A percentile compares a stretch with the other conserved stretches of the same genome.
Evolutionary conservation across 768 basidiomycete genomes (phyloP).

Genomic region (Dacryopinax primogenitus): DNA sequence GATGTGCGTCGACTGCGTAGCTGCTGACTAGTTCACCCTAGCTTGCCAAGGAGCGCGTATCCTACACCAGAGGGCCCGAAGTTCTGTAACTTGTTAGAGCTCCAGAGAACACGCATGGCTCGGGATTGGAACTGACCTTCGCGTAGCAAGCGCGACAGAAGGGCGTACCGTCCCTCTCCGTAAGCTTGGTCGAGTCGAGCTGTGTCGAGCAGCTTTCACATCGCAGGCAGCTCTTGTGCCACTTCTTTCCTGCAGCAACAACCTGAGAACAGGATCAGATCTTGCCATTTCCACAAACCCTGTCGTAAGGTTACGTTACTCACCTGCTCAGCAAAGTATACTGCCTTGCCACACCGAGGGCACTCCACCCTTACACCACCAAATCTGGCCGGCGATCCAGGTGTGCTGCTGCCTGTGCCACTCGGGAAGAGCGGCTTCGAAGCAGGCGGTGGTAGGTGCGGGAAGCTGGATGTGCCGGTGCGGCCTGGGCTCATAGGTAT

Average conservation of each 20-base stretch:
- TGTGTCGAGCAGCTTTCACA: slow-evolving; percentile 7
- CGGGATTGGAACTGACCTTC: not conserved
- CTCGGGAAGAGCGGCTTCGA: slow-evolving; percentile 11
- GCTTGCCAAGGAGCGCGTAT: not conserved
- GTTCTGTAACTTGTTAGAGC: not conserved
- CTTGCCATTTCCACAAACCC: not conserved
- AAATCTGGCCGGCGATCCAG: slow-evolving; percentile 16
- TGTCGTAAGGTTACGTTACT: not conserved
- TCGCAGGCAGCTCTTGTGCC: slow-evolving; percentile 13
- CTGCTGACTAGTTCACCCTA: not conserved
- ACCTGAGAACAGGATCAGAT: slow-evolving; percentile 1
- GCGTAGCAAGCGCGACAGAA: not conserved
- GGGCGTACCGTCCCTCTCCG: slow-evolving; percentile 12
- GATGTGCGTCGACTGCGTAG: not conserved
- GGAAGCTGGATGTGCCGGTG: slow-evolving; percentile 10
- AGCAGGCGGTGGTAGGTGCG: not conserved
- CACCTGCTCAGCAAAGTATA: slow-evolving; percentile 80
- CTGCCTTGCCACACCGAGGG: slow-evolving; percentile 56
- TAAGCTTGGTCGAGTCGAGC: slow-evolving; percentile 8
- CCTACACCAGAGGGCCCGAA: slow-evolving; percentile 6
- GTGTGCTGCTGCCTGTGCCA: slow-evolving; percentile 21
- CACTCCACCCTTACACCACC: slow-evolving; percentile 43
- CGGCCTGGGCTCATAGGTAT: not conserved
- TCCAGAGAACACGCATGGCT: not conserved
- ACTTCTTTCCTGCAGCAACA: slow-evolving; percentile 12